Evolutionary conservation across 768 basidiomycete species (phyloP).

Genomic region (Gautieria morchelliformis): DNA sequence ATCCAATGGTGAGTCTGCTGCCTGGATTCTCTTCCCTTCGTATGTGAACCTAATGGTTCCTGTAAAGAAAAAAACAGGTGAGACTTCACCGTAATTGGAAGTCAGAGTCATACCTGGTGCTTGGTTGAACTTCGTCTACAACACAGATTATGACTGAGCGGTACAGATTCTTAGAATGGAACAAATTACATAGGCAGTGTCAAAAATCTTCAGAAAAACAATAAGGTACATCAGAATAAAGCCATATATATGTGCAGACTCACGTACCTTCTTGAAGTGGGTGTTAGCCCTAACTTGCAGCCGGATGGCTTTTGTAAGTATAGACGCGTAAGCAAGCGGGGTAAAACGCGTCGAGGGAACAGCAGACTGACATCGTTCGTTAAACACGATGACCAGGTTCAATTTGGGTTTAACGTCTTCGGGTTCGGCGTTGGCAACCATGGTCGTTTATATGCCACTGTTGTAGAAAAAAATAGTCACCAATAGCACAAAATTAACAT

Average conservation of each 20-base stretch:
- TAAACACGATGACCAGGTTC: constrained; percentile 47
- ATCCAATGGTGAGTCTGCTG: constrained; percentile 42
- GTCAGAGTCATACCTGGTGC: neutral
- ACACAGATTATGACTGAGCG: neutral
- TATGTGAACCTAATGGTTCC: constrained; percentile 57
- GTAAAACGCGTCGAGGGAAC: constrained; percentile 5
- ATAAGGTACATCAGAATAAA: neutral
- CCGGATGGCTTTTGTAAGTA: constrained; percentile 38
- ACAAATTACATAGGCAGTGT: constrained; percentile 1
- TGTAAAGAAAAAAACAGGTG: constrained; percentile 16
- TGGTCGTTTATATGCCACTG: neutral
- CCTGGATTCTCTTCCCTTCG: constrained; percentile 40
- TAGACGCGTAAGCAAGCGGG: constrained; percentile 1
- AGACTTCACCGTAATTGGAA: neutral
- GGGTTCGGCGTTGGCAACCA: neutral
- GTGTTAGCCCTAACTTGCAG: constrained; percentile 59
- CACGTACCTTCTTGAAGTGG: constrained; percentile 52
- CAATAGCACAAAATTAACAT: no score
- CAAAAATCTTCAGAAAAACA: constrained; percentile 1
- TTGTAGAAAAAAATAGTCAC: neutral
- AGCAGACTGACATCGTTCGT: constrained; percentile 38
- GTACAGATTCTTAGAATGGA: neutral
- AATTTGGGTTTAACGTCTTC: constrained; percentile 66
- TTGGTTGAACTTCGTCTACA: constrained; percentile 2
- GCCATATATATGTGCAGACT: neutral